Conservation (phyloP, 805 yeast genomes). For the Wilhelminamyces savonicus region DNA sequence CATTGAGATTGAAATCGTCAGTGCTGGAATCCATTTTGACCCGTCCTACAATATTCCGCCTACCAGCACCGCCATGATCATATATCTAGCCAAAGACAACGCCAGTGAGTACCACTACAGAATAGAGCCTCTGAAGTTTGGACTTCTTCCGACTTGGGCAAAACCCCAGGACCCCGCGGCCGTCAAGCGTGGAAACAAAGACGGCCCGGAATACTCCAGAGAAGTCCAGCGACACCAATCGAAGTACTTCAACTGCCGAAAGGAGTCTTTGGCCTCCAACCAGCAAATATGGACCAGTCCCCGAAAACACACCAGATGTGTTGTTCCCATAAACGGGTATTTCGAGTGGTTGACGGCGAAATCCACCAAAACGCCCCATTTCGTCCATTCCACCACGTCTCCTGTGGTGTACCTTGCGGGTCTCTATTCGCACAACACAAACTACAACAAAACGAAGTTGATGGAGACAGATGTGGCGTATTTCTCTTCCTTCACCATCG, state of each 20-base stretch:
- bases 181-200: constrained; percentile 8
- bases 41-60: constrained; percentile 60
- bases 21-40: constrained; percentile 8
- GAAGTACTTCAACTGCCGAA: constrained; percentile 68
- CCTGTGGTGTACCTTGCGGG: constrained; percentile 60
- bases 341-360: constrained; percentile 65
- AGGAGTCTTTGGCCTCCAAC: constrained; percentile 47
- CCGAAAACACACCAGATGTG: constrained; percentile 51
- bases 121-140: constrained; percentile 67
- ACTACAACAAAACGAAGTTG: constrained; percentile 17
- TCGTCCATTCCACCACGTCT: constrained; percentile 45
- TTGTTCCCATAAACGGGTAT: constrained; percentile 76
- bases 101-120: constrained; percentile 10
- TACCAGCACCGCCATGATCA: constrained; percentile 43
- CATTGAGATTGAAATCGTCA: constrained; percentile 1
- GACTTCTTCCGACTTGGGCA: constrained; percentile 69
- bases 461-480: constrained; percentile 12
- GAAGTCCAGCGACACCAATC: constrained; percentile 32
- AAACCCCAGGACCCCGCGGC: constrained; percentile 33
- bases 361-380: constrained; percentile 56
- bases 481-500: constrained; percentile 53
- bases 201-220: constrained; percentile 17
- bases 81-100: constrained; percentile 10
- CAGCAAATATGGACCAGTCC: constrained; percentile 54
- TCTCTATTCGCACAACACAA: constrained; percentile 29